phyloP scores from a whole-genome alignment of 768 basidiomycete species.

The Fomitopsis pulvina region DNA sequence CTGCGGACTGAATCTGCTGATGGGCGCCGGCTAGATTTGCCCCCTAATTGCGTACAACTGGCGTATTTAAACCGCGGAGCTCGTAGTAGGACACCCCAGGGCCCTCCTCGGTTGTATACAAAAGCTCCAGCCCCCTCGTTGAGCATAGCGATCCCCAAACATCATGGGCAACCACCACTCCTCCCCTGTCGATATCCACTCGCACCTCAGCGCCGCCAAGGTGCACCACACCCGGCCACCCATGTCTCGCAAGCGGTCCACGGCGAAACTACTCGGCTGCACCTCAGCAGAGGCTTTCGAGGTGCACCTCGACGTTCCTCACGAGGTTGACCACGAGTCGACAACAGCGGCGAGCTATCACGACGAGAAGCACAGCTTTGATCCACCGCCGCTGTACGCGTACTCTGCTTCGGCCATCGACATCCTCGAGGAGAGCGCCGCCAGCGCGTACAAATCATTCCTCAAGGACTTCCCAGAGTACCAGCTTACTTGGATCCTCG shows the following conservation, averaged over 20 bases:
- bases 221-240: neutral
- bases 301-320: conserved; percentile 7
- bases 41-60: neutral
- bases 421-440: conserved; percentile 29
- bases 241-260: conserved; percentile 18
- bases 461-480: conserved; percentile 29
- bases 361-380: conserved; percentile 13
- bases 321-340: conserved; percentile 11
- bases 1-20: neutral
- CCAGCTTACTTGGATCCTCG: conserved; percentile 26
- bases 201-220: neutral
- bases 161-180: conserved; percentile 18
- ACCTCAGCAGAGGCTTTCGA: conserved; percentile 9
- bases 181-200: neutral
- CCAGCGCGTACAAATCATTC: conserved; percentile 43
- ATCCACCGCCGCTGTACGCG: conserved; percentile 24
- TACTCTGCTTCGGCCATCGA: conserved; percentile 13
- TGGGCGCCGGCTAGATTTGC: neutral
- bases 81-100: neutral
- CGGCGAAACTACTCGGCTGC: conserved; percentile 20
- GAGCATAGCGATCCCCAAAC: conserved; percentile 1
- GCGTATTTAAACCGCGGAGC: neutral
- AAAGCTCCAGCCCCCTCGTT: neutral
- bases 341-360: conserved; percentile 2
- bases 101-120: neutral